Base-by-base conservation (phyloP, 192 early-diverging fungal genomes). In the Coemansia sp. region DNA sequence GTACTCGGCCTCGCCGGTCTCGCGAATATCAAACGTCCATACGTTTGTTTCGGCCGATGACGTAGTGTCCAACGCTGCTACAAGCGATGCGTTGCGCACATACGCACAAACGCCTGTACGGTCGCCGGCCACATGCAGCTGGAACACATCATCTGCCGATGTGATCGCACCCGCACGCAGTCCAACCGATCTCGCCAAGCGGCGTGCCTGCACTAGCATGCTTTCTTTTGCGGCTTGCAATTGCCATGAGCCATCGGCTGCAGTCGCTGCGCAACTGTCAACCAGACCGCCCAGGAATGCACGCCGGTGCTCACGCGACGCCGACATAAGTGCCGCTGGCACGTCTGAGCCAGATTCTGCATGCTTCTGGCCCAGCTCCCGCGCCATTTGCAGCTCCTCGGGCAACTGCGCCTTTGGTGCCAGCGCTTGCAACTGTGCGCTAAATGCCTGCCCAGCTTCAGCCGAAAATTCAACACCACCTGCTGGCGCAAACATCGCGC, bases 1-100 rank as follows among this genome's bases (percentile, higher is more conserved):
- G 76, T 85, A 85, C 43, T 72, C 75, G 27, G 66, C 82, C 5
- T 61, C 35, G 0, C 72, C 75, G 14, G 79, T 49, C 43, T 59
- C 59, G 62, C 74, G 71, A 17, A 85, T 58, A 4, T 23, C 22
- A 48, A 85, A 83, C 32, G 52, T 9, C 84, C 80, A 85, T 25
- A 63, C 59, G 56, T 62, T 69, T 3, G 41, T 45, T n/a, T 45
- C 41, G 14, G 48, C 12, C 48, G 19, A 49, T 8, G 48, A n/a
- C 48, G 5, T 6, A 29, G 49, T 53, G 55, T 59, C 21, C 39
- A 48, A 50, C 35, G 41, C 24, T 25, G 17, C 23, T 64, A 6
- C 1, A 62, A 70, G 8, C 9, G 14, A 11, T 66, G 59, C 7
- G 48, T 5, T 22, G 48, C 48, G 48, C 15, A 49, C 48, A 49